Conservation (phyloP, 2,329 filamentous ascomycete genomes). For the Alternaria sp. region DNA sequence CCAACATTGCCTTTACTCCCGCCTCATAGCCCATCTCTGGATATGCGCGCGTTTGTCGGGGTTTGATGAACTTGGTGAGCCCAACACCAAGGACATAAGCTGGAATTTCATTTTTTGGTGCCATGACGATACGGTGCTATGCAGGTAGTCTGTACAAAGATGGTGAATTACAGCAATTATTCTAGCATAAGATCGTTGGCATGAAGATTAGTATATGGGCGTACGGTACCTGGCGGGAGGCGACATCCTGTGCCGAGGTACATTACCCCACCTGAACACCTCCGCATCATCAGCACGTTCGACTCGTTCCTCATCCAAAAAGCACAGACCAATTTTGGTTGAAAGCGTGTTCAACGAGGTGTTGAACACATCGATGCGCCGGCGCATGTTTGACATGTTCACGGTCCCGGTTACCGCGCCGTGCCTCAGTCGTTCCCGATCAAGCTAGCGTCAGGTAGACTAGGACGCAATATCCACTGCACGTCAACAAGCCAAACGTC, state of each 20-base stretch:
- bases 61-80: slow-evolving; percentile 99
- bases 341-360: neutral
- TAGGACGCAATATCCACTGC: neutral
- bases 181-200: no score
- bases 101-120: slow-evolving; percentile 47
- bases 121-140: slow-evolving; percentile 25
- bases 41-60: slow-evolving; percentile 88
- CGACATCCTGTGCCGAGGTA: slow-evolving; percentile 21
- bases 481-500: neutral
- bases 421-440: neutral
- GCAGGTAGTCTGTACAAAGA: neutral
- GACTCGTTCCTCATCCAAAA: slow-evolving; percentile 10
- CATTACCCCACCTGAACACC: slow-evolving; percentile 16
- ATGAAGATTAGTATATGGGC: neutral
- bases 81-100: slow-evolving; percentile 93
- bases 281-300: slow-evolving; percentile 8
- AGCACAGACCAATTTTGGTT: neutral
- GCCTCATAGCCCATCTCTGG: slow-evolving; percentile 93
- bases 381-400: neutral
- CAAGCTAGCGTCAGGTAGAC: neutral
- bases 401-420: neutral
- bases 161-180: neutral
- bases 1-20: slow-evolving; percentile 81
- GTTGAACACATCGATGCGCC: neutral
- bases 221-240: neutral